Evolutionary conservation across 1,284 basidiomycete genomes (phyloP).

Genomic region (Vanrija humicola): DNA sequence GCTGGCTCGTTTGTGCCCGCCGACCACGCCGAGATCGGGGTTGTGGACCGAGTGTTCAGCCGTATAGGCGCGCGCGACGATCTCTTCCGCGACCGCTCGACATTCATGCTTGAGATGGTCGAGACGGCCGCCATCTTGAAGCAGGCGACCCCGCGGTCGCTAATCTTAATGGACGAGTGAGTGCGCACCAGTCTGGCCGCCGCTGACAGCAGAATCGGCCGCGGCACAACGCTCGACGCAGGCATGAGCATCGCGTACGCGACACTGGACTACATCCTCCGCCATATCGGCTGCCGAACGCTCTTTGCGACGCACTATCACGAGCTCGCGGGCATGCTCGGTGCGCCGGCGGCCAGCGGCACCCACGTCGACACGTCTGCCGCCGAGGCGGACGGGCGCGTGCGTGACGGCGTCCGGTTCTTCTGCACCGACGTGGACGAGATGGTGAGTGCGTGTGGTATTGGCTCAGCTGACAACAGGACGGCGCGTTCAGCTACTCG

Average conservation of each 20-base stretch:
- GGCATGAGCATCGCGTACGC: conserved; percentile 92
- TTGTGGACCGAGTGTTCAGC: conserved; percentile 89
- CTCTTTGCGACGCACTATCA: conserved; percentile 98
- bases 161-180: conserved; percentile 91
- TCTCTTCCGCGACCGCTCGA: conserved; percentile 83
- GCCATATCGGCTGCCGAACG: conserved; percentile 70
- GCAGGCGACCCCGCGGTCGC: conserved; percentile 72
- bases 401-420: conserved; percentile 60
- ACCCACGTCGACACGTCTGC: conserved; percentile 46
- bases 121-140: conserved; percentile 58
- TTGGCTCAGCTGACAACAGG: conserved; percentile 40
- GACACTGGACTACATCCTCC: conserved; percentile 74
- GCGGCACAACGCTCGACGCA: conserved; percentile 88
- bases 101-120: conserved; percentile 63
- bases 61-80: conserved; percentile 96
- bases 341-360: conserved; percentile 22
- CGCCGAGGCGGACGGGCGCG: not conserved
- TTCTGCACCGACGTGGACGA: conserved; percentile 85
- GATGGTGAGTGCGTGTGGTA: conserved; percentile 53
- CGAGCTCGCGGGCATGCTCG: conserved; percentile 81
- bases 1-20: conserved; percentile 91
- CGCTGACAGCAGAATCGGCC: conserved; percentile 57
- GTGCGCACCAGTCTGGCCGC: conserved; percentile 4
- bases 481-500: conserved; percentile 73
- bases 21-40: conserved; percentile 67